A percentile compares a stretch with the other conserved stretches of the same genome.
phyloP scores from a whole-genome alignment of 2,329 filamentous ascomycete species.

The Bipolaris oryzae region DNA sequence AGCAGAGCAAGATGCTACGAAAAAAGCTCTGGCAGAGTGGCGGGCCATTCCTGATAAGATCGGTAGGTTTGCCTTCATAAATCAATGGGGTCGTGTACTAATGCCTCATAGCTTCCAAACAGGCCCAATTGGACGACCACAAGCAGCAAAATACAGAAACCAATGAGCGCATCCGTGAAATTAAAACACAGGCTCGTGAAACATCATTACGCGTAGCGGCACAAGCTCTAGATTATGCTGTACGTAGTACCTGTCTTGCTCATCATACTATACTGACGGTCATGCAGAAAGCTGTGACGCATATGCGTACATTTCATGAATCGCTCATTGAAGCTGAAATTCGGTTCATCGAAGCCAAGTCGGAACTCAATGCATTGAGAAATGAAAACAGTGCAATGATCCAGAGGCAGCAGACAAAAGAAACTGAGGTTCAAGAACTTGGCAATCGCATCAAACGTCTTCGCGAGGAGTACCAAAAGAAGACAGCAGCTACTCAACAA shows the following conservation, averaged over 20 bases:
- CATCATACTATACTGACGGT: not conserved
- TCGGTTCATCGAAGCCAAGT: slow-evolving; percentile 77
- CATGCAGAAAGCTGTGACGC: slow-evolving; percentile 60
- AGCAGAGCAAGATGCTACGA: slow-evolving; percentile 69
- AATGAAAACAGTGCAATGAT: slow-evolving; percentile 59
- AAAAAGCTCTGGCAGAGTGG: slow-evolving; percentile 69
- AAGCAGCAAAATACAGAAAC: slow-evolving; percentile 51
- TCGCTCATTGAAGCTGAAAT: slow-evolving; percentile 73
- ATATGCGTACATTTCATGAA: slow-evolving; percentile 66
- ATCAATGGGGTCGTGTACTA: not conserved
- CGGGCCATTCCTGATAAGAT: slow-evolving; percentile 73
- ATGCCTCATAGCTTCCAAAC: slow-evolving; percentile 41
- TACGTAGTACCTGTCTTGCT: not conserved
- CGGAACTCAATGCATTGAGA: slow-evolving; percentile 74
- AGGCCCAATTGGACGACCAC: slow-evolving; percentile 54
- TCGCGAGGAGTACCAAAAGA: slow-evolving; percentile 18
- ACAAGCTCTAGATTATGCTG: slow-evolving; percentile 59
- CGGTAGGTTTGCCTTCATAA: not conserved
- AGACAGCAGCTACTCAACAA: slow-evolving; percentile 24
- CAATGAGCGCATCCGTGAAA: slow-evolving; percentile 56
- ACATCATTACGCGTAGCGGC: slow-evolving; percentile 49
- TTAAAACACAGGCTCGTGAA: slow-evolving; percentile 50
- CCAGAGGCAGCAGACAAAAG: slow-evolving; percentile 43
- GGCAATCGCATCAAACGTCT: slow-evolving; percentile 18
- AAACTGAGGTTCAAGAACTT: slow-evolving; percentile 24